phyloP scores from a whole-genome alignment of 225 moss, liverwort and hornwort genomes.

The Marchantia paleacea region DNA sequence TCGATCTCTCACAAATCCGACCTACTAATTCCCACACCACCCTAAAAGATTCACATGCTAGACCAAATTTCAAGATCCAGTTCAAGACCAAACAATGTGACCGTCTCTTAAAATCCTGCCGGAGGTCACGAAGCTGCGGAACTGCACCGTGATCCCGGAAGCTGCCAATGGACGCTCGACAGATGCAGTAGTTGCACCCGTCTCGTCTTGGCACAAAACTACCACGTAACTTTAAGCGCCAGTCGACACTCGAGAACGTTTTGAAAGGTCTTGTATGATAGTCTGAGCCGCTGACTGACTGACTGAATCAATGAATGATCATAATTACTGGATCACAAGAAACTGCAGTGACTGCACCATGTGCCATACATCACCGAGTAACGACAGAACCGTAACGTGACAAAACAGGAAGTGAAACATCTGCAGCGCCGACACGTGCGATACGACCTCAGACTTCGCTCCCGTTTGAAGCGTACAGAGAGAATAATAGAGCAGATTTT shows the following conservation, averaged over 20 bases:
- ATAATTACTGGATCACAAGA: slow-evolving; percentile 5
- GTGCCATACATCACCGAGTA: background rate
- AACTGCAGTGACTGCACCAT: background rate
- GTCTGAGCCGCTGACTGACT: no score
- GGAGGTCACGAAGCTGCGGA: background rate
- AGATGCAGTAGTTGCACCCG: background rate
- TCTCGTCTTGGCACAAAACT: background rate
- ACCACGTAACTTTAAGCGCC: no score
- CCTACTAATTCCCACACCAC: background rate
- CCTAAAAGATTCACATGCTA: background rate
- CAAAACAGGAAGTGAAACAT: background rate
- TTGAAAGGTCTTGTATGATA: no score
- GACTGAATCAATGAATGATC: no score
- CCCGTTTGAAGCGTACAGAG: background rate
- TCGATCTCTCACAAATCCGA: background rate
- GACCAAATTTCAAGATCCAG: background rate
- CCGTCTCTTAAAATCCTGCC: background rate
- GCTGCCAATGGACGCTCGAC: background rate
- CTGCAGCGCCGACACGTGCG: slow-evolving; percentile 1
- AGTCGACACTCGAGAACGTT: no score
- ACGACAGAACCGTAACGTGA: slow-evolving; percentile 8
- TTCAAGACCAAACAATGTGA: background rate
- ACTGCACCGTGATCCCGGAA: background rate
- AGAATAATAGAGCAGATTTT: background rate
- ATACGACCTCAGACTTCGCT: background rate